These are phyloP conservation scores for Colletotrichum simmondsii DNA, from an alignment of 2,329 filamentous ascomycete species.

Conservation along the genomic window DNA sequence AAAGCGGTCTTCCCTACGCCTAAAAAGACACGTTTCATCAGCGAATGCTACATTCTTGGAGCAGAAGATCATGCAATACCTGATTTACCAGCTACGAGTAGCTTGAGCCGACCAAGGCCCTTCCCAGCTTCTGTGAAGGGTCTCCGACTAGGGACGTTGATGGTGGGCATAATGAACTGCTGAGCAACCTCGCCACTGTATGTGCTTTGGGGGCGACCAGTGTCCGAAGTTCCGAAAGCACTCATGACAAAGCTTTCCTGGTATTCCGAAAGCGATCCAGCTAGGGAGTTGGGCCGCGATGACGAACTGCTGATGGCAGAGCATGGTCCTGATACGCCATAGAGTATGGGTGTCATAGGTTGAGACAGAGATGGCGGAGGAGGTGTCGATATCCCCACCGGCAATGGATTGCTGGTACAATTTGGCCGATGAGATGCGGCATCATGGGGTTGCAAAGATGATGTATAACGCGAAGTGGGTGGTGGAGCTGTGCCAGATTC, in stretches of 20 bases:
- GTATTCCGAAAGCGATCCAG: constrained; percentile 57
- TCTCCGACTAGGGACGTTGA: constrained; percentile 87
- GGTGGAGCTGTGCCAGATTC: constrained; percentile 10
- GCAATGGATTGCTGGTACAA: constrained; percentile 13
- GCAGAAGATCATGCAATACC: constrained; percentile 58
- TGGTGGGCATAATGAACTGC: constrained; percentile 97
- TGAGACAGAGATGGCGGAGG: constrained; percentile 46
- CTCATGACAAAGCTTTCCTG: constrained; percentile 42
- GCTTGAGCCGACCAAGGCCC: constrained; percentile 84
- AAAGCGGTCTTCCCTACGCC: constrained; percentile 90
- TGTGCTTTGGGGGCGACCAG: constrained; percentile 9
- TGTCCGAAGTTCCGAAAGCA: constrained; percentile 25
- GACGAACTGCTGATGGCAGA: constrained; percentile 60
- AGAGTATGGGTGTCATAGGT: constrained; percentile 57
- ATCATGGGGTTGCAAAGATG: constrained; percentile 35
- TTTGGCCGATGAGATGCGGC: background rate
- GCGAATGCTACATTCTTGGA: constrained; percentile 23
- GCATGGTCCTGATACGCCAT: constrained; percentile 51
- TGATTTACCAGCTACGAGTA: constrained; percentile 84
- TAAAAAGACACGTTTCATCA: constrained; percentile 46
- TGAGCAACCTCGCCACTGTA: constrained; percentile 64
- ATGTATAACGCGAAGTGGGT: constrained; percentile 33
- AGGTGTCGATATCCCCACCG: constrained; percentile 7
- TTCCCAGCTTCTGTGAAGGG: constrained; percentile 92
- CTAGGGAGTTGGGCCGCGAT: constrained; percentile 63